Evolutionary conservation across 768 basidiomycete genomes (phyloP).

Genomic region (Rhodotorula taiwanensis): DNA sequence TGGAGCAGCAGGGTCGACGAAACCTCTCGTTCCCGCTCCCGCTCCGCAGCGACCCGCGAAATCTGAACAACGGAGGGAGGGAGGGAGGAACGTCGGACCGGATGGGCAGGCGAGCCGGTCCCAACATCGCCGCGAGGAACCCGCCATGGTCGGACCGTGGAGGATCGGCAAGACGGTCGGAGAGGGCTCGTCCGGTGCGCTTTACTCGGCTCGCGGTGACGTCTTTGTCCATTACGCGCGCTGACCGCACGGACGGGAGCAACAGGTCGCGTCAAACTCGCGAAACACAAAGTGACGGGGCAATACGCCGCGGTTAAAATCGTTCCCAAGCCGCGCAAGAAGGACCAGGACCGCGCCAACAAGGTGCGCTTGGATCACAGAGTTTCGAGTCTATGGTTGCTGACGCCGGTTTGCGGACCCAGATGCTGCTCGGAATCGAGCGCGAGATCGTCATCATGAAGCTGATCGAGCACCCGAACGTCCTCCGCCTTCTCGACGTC

Average conservation of each 20-base stretch:
- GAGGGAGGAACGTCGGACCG: background rate
- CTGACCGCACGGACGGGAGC: background rate
- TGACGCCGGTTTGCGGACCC: slow-evolving; percentile 44
- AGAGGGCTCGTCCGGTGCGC: slow-evolving; percentile 74
- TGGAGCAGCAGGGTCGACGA: too few relatives aligned
- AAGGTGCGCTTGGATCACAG: slow-evolving; percentile 31
- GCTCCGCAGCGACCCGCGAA: too few relatives aligned
- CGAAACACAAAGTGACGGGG: slow-evolving; percentile 72
- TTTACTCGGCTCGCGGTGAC: background rate
- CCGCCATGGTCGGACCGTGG: slow-evolving; percentile 83
- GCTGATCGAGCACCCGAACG: slow-evolving; percentile 95
- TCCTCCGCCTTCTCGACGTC: slow-evolving; percentile 90
- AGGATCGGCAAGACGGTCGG: slow-evolving; percentile 87
- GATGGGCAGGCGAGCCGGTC: background rate
- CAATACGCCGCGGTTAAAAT: slow-evolving; percentile 96
- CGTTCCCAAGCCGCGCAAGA: slow-evolving; percentile 67
- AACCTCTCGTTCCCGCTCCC: too few relatives aligned
- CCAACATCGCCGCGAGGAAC: slow-evolving; percentile 50
- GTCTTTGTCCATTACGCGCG: background rate
- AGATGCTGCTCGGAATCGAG: slow-evolving; percentile 68
- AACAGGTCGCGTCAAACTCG: slow-evolving; percentile 75
- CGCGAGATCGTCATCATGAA: slow-evolving; percentile 99
- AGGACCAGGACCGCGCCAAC: slow-evolving; percentile 44
- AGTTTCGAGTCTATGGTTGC: background rate
- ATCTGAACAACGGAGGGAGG: background rate